These are phyloP conservation scores for Scheffersomyces amazonensis DNA, from an alignment of 805 yeast genomes.

Conservation along the genomic window DNA sequence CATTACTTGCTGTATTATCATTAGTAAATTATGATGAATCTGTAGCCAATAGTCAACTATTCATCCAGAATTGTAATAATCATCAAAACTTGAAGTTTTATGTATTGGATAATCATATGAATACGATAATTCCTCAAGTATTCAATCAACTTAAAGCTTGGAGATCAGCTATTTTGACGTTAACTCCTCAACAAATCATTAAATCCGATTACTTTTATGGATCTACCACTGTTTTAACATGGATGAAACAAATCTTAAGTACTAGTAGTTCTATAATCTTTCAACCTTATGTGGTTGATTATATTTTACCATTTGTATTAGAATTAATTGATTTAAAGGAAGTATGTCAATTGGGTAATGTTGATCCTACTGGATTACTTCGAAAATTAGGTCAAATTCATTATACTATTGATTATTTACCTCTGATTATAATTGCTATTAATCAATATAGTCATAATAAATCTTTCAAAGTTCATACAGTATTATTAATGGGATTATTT, in stretches of 20 bases:
- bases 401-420: slow-evolving; percentile 17
- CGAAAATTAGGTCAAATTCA: slow-evolving; percentile 44
- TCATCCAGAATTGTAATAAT: slow-evolving; percentile 35
- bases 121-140: slow-evolving; percentile 35
- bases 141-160: slow-evolving; percentile 44
- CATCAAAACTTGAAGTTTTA: slow-evolving; percentile 30
- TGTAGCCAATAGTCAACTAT: slow-evolving; percentile 32
- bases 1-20: slow-evolving; percentile 49
- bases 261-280: slow-evolving; percentile 54
- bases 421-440: slow-evolving; percentile 34
- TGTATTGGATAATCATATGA: slow-evolving; percentile 11
- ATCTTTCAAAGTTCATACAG: slow-evolving; percentile 46
- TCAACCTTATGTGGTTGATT: slow-evolving; percentile 45
- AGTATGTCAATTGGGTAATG: slow-evolving; percentile 67
- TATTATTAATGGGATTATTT: slow-evolving; percentile 59
- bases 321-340: slow-evolving; percentile 68
- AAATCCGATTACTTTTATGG: slow-evolving; percentile 61
- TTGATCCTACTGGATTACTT: slow-evolving; percentile 50
- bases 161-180: slow-evolving; percentile 30
- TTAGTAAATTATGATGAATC: slow-evolving; percentile 43
- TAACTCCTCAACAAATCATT: slow-evolving; percentile 54
- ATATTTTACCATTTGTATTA: slow-evolving; percentile 69
- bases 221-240: slow-evolving; percentile 61
- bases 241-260: slow-evolving; percentile 53
- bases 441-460: slow-evolving; percentile 30